A percentile compares a stretch with the other conserved stretches of the same genome.
phyloP scores from a whole-genome alignment of 2,329 filamentous ascomycete species.

The Phoma sp. region DNA sequence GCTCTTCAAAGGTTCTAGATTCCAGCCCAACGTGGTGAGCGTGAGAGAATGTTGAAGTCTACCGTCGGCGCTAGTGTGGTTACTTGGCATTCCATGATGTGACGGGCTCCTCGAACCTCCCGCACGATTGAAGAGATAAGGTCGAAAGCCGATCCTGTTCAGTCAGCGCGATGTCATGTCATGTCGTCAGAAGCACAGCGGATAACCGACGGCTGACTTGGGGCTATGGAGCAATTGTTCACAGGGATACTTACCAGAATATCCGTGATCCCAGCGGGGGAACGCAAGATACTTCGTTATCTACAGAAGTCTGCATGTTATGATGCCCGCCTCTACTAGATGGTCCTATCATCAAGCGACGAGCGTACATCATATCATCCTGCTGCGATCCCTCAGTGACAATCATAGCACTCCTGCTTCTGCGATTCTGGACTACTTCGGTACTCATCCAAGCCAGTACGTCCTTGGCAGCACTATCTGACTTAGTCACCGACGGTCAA shows the following conservation, averaged over 20 bases:
- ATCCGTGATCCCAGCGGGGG: constrained; percentile 21
- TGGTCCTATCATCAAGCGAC: neutral
- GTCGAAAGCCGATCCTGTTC: constrained; percentile 34
- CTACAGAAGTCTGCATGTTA: neutral
- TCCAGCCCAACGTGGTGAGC: constrained; percentile 38
- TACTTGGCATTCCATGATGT: neutral
- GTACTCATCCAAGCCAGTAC: constrained; percentile 35
- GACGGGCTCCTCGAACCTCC: constrained; percentile 3
- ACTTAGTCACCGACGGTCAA: neutral
- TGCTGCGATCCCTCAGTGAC: constrained; percentile 23
- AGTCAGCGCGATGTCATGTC: neutral
- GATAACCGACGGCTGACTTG: too few relatives aligned
- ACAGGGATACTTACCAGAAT: constrained; percentile 28
- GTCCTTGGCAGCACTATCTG: constrained; percentile 25
- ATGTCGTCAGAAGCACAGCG: too few relatives aligned
- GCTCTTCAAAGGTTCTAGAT: constrained; percentile 27
- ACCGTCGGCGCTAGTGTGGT: constrained; percentile 15
- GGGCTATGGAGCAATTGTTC: too few relatives aligned
- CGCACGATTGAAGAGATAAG: constrained; percentile 33
- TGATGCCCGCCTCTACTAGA: neutral
- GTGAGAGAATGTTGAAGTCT: constrained; percentile 25
- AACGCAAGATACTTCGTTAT: constrained; percentile 8
- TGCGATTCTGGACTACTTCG: constrained; percentile 31
- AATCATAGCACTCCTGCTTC: constrained; percentile 31
- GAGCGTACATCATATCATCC: neutral